Evolutionary conservation across 257 asterid genomes (phyloP).

Genomic region (Ilex asprella): DNA sequence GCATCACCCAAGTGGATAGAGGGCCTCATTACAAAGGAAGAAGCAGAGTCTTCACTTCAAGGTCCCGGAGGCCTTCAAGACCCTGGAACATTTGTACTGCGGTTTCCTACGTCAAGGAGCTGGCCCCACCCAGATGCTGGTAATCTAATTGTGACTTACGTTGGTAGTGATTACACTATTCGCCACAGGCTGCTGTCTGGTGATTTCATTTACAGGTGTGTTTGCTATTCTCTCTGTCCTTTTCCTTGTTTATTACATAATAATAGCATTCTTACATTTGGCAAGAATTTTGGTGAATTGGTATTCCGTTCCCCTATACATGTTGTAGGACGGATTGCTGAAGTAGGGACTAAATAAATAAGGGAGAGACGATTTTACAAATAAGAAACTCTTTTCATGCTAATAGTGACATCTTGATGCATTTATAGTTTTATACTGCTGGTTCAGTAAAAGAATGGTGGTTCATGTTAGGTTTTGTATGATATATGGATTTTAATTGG

Average conservation of each 20-base stretch:
- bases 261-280: too few relatives aligned
- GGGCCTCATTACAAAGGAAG: constrained; percentile 88
- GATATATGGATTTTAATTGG: too few relatives aligned
- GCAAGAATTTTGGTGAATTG: too few relatives aligned
- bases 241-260: not conserved
- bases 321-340: not conserved
- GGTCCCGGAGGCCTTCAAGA: constrained; percentile 42
- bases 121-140: constrained; percentile 99
- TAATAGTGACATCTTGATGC: too few relatives aligned
- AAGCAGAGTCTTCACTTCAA: constrained; percentile 67
- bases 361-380: too few relatives aligned
- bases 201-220: constrained; percentile 49
- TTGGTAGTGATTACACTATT: constrained; percentile 56
- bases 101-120: constrained; percentile 88
- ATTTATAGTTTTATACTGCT: too few relatives aligned
- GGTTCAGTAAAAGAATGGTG: too few relatives aligned
- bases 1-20: constrained; percentile 69
- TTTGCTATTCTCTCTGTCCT: constrained; percentile 5
- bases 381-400: too few relatives aligned
- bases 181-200: constrained; percentile 64
- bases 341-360: not conserved
- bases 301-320: not conserved
- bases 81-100: constrained; percentile 76
- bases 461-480: too few relatives aligned
- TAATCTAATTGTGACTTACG: constrained; percentile 62